These are phyloP conservation scores for Cercophora samala DNA, from an alignment of 495 filamentous ascomycete species.

Conservation along the genomic window DNA sequence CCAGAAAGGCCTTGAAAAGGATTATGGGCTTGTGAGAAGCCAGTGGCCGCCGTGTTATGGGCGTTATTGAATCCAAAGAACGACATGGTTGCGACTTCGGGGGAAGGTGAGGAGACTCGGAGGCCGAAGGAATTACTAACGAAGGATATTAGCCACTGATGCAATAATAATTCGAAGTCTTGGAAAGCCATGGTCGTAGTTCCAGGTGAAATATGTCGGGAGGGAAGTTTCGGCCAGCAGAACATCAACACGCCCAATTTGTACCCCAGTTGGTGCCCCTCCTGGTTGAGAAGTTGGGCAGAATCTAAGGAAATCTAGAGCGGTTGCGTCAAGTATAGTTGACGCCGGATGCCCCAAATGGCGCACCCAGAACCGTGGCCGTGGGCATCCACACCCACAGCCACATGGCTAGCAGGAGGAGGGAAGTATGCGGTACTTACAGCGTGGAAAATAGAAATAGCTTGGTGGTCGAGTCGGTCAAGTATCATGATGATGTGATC, in stretches of 20 bases:
- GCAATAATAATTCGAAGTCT: neutral
- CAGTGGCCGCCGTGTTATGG: conserved; percentile 55
- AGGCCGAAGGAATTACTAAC: neutral
- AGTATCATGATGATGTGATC: conserved; percentile 33
- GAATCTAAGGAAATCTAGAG: neutral
- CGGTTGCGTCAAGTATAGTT: neutral
- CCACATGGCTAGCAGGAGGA: neutral
- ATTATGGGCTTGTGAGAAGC: conserved; percentile 82
- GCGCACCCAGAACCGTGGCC: neutral
- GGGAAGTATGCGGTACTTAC: conserved; percentile 20
- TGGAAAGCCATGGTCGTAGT: neutral
- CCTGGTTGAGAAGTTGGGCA: neutral
- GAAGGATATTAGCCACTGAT: conserved; percentile 19
- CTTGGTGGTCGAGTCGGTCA: conserved; percentile 17
- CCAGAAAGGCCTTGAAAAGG: conserved; percentile 79
- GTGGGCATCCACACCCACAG: neutral
- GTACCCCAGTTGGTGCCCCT: too few species aligned
- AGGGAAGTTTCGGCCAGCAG: too few species aligned
- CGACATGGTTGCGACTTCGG: conserved; percentile 30
- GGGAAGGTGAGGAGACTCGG: neutral
- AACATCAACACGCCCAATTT: too few species aligned
- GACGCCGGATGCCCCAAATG: neutral
- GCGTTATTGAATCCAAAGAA: conserved; percentile 80
- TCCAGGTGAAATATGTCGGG: neutral
- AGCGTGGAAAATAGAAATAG: conserved; percentile 22